These are phyloP conservation scores for Eimeria sp. DNA, from an alignment of 169 alveolate genomes.

Conservation along the genomic window DNA sequence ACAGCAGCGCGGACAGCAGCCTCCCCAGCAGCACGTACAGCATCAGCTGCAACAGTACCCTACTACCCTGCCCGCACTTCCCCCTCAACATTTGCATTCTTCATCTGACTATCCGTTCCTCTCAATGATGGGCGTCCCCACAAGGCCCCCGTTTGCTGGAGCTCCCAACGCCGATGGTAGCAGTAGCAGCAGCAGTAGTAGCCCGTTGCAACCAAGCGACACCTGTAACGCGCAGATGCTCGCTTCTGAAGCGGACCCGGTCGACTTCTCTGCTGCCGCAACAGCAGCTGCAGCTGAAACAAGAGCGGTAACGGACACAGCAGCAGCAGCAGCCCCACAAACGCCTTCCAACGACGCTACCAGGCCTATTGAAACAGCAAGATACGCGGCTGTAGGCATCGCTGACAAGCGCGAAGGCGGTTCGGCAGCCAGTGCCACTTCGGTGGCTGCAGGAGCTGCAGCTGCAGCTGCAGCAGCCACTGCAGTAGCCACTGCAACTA, in stretches of 20 bases:
- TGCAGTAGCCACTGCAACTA: not conserved
- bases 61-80: slow-evolving; percentile 14
- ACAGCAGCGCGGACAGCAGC: slow-evolving; percentile 43
- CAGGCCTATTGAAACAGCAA: slow-evolving; percentile 5
- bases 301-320: not conserved
- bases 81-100: slow-evolving; percentile 13
- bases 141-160: slow-evolving; percentile 57
- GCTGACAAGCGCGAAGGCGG: slow-evolving; percentile 24
- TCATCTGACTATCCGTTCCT: slow-evolving; percentile 33
- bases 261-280: slow-evolving; percentile 49
- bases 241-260: slow-evolving; percentile 13
- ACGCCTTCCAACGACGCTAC: not conserved
- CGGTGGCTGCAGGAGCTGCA: not conserved
- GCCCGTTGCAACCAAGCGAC: slow-evolving; percentile 38
- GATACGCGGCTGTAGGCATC: slow-evolving; percentile 13
- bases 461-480: slow-evolving; percentile 29
- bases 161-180: slow-evolving; percentile 12
- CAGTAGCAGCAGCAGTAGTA: slow-evolving; percentile 34
- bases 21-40: slow-evolving; percentile 63
- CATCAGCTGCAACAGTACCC: slow-evolving; percentile 49
- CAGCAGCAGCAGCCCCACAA: slow-evolving; percentile 12
- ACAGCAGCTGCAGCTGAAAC: not conserved
- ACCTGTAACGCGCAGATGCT: slow-evolving; percentile 17
- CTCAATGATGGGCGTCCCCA: slow-evolving; percentile 53
- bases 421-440: slow-evolving; percentile 31